These are phyloP conservation scores for Calonectria pauciramosa DNA, from an alignment of 2,329 filamentous ascomycete genomes.

Conservation along the genomic window DNA sequence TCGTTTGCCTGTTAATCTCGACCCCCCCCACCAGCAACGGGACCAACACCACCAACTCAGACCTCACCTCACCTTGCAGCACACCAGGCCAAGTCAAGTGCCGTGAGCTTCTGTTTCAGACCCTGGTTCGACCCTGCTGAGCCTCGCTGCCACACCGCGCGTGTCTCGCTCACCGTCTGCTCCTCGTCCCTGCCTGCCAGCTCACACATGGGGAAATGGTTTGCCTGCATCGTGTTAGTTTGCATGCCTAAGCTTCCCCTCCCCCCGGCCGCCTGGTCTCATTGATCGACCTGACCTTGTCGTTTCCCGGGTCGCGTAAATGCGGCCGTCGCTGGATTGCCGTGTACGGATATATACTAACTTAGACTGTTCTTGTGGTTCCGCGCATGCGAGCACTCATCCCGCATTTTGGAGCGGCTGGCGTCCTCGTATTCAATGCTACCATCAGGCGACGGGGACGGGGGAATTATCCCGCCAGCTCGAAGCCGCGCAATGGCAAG, in stretches of 20 bases:
- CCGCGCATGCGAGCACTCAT: slow-evolving; percentile 28
- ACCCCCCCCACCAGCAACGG: background rate
- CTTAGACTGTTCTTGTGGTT: background rate
- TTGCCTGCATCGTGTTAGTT: slow-evolving; percentile 1
- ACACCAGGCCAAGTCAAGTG: background rate
- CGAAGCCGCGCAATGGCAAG: background rate
- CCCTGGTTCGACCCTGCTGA: slow-evolving; percentile 21
- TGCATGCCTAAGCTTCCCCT: slow-evolving; percentile 2
- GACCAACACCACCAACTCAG: slow-evolving; percentile 1
- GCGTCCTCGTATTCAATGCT: slow-evolving; percentile 19
- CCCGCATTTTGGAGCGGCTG: slow-evolving; percentile 13
- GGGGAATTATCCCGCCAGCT: background rate
- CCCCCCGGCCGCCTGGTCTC: background rate
- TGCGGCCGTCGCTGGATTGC: slow-evolving; percentile 10
- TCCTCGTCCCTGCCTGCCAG: slow-evolving; percentile 3
- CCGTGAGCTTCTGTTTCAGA: slow-evolving; percentile 20
- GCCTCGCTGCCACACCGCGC: slow-evolving; percentile 18
- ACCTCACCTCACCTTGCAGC: slow-evolving; percentile 3
- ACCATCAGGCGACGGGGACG: slow-evolving; percentile 7
- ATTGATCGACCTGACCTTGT: background rate
- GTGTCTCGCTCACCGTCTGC: slow-evolving; percentile 6
- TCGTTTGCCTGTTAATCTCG: background rate
- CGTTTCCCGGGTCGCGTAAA: slow-evolving; percentile 4
- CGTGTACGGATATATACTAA: slow-evolving; percentile 4
- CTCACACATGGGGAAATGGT: slow-evolving; percentile 20